Evolutionary conservation across 2,329 filamentous ascomycete genomes (phyloP), one percentile per base, ranked within the genome.

Genomic region (Aotearoamyces nothofagi): DNA sequence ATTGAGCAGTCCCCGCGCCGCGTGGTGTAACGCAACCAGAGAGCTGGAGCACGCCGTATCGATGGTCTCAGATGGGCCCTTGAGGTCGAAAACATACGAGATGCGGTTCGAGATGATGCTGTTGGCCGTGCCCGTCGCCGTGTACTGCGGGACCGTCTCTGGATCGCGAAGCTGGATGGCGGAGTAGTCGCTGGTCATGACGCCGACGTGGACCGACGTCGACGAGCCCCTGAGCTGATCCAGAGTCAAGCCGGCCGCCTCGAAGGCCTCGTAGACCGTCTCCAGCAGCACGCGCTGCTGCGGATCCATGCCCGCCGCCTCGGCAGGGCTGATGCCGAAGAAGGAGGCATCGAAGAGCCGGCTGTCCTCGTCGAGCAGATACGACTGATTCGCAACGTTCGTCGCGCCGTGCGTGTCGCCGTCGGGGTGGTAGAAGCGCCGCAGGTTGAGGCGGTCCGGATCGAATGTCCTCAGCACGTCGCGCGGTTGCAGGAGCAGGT

Each of bases 401-500:
- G 12, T 27, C 25, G 27, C 22, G 9, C 27, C 27, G 15, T 29
- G 9, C 14, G 6, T 29, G 17, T 11, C 17, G 15, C 10, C 17
- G 10, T 23, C 6, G 5, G 27, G 27, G 15, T 29, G 27, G 17
- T 29, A 29, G 17, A 7, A 14, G 5, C 15, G 15, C 16, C 22
- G 15, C 6, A 5, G 22, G 15, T 29, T 22, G 10, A 22, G 22
- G 9, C 27, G 8, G 5, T 14, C 27, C 25, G 19, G 19, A 8
- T 15, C 8, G 8, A 5, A 16, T 14, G 5, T 17, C 12, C 8
- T 17, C 25, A 9, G 16, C 14, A 7, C 25, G 8, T 12, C 61
- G 22, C 56, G 48, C 12, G 52, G 56, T 1, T 47, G 37, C 5
- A 47, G 44, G 9, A 66, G 39, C 37, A 65, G 56, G 13, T 57